A percentile compares a stretch with the other conserved stretches of the same genome.
Conservation (phyloP, 1,284 basidiomycete genomes). For the Cryptococcus jaspeensis region DNA sequence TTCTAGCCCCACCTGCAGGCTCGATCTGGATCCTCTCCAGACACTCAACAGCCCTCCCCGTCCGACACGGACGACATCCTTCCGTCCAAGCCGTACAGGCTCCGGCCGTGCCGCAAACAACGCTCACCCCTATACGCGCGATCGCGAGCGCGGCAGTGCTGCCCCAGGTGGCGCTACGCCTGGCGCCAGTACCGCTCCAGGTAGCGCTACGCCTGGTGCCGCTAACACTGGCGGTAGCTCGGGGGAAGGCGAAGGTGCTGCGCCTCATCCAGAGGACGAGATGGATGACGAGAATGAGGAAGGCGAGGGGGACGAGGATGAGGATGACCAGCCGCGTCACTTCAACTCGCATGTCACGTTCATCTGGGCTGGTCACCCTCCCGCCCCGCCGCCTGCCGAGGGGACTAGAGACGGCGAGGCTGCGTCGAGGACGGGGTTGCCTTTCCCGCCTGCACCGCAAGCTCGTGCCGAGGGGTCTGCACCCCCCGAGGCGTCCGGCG, state of each 20-base stretch:
- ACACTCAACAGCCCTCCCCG: constrained; percentile 32
- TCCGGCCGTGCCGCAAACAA: constrained; percentile 4
- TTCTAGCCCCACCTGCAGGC: constrained; percentile 46
- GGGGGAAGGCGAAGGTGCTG: not conserved
- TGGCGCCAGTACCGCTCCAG: not conserved
- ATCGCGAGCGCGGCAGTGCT: not conserved
- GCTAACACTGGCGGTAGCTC: too few species aligned
- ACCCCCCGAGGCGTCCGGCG: too few species aligned
- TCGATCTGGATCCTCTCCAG: constrained; percentile 49
- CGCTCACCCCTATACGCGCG: constrained; percentile 29
- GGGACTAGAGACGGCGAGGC: too few species aligned
- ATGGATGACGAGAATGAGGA: too few species aligned
- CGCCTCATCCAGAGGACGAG: not conserved
- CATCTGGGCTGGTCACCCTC: too few species aligned
- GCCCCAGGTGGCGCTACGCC: not conserved
- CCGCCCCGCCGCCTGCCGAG: too few species aligned
- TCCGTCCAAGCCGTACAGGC: constrained; percentile 20
- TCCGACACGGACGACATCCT: constrained; percentile 24
- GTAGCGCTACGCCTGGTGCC: not conserved
- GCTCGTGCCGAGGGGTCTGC: too few species aligned
- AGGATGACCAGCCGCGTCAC: too few species aligned
- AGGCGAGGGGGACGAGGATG: too few species aligned
- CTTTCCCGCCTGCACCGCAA: too few species aligned
- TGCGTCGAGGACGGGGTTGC: too few species aligned
- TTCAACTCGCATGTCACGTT: too few species aligned